Conservation (phyloP, 2,329 filamentous ascomycete genomes). For the Ophiocordyceps unilateralis region DNA sequence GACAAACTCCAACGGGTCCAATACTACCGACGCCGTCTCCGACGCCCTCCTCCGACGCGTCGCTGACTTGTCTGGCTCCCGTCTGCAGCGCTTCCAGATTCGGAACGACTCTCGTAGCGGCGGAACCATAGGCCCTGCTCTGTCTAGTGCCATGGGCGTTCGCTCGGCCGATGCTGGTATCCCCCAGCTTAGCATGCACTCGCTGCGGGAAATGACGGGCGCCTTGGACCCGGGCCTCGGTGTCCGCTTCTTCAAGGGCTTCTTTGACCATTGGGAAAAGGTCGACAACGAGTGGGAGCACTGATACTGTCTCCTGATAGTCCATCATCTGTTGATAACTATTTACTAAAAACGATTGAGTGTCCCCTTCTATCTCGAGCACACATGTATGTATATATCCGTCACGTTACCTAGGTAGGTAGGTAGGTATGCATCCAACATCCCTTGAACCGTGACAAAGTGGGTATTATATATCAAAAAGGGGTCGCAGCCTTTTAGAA, state of each 20-base stretch:
- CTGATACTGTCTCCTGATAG: background rate
- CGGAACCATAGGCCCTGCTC: slow-evolving; percentile 88
- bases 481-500: no score
- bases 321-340: background rate
- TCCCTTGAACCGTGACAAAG: no score
- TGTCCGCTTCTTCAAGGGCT: slow-evolving; percentile 75
- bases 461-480: no score
- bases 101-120: slow-evolving; percentile 79
- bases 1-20: slow-evolving; percentile 79
- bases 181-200: slow-evolving; percentile 88
- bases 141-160: slow-evolving; percentile 66
- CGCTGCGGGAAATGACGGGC: slow-evolving; percentile 75
- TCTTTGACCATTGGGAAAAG: slow-evolving; percentile 70
- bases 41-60: slow-evolving; percentile 65
- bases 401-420: background rate
- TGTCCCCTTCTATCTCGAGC: no score
- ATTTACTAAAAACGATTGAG: no score
- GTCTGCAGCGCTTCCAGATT: slow-evolving; percentile 83
- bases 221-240: slow-evolving; percentile 73
- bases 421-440: background rate
- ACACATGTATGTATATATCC: background rate
- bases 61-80: slow-evolving; percentile 54
- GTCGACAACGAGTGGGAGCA: slow-evolving; percentile 63
- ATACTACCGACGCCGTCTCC: slow-evolving; percentile 84
- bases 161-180: slow-evolving; percentile 76